Evolutionary conservation across 208 protist genomes (phyloP).

Genomic region (Acanthamoeba triangularis): DNA sequence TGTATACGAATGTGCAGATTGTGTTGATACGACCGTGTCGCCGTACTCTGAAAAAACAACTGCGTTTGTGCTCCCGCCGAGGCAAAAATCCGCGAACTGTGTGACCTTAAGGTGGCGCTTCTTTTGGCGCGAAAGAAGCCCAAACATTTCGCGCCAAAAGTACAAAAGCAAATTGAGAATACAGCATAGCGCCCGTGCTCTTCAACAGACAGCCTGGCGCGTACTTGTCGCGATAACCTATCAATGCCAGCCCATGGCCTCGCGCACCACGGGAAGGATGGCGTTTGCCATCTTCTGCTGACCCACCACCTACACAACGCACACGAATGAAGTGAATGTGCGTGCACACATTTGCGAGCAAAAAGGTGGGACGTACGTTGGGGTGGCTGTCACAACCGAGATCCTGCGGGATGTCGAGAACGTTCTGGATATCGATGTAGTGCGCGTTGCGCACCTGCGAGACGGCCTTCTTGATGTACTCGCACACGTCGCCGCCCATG

Average conservation of each 20-base stretch:
- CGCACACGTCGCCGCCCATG: constrained; percentile 27
- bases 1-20: not conserved
- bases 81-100: not conserved
- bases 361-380: not conserved
- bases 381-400: constrained; percentile 49
- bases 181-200: too few relatives aligned
- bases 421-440: constrained; percentile 66
- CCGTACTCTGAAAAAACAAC: not conserved
- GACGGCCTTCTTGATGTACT: constrained; percentile 31
- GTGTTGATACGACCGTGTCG: not conserved
- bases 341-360: not conserved
- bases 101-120: not conserved
- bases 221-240: too few relatives aligned
- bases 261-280: not conserved
- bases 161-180: too few relatives aligned
- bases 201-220: too few relatives aligned
- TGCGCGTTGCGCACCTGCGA: constrained; percentile 25
- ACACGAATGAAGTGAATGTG: not conserved
- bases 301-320: not conserved
- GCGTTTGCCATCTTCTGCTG: constrained; percentile 58
- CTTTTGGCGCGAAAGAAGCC: too few relatives aligned
- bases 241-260: constrained; percentile 24
- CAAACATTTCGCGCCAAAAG: too few relatives aligned
- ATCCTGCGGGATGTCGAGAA: constrained; percentile 19
- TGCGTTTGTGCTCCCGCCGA: not conserved